Conservation (phyloP, 495 filamentous ascomycete species). For the Copromyces sp. region DNA sequence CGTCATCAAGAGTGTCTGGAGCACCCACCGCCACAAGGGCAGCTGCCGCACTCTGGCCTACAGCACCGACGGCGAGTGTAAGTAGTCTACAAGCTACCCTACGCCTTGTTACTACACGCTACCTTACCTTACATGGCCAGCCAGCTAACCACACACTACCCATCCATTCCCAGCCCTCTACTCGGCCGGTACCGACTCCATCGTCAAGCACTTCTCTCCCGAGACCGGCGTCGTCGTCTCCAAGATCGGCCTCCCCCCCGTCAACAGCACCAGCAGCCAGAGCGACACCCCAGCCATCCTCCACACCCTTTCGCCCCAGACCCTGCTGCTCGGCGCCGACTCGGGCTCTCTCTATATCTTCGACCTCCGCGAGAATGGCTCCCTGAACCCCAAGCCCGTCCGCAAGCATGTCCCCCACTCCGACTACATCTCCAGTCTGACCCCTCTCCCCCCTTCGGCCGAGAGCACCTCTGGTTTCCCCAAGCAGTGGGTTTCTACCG, state of each 20-base stretch:
- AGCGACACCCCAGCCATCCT: conserved; percentile 66
- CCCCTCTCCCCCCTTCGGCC: conserved; percentile 65
- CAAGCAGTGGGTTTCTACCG: conserved; percentile 89
- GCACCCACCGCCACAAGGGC: conserved; percentile 81
- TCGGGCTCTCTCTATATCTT: conserved; percentile 81
- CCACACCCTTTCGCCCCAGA: conserved; percentile 73
- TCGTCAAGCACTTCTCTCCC: conserved; percentile 77
- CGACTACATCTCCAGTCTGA: conserved; percentile 87
- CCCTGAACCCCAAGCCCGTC: conserved; percentile 50
- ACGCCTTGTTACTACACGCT: neutral
- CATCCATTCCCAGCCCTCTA: conserved; percentile 47
- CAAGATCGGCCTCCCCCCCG: conserved; percentile 56
- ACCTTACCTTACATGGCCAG: too few species aligned
- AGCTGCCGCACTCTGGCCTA: conserved; percentile 77
- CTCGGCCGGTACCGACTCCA: conserved; percentile 79
- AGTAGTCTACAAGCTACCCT: conserved; percentile 3
- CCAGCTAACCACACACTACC: conserved; percentile 8
- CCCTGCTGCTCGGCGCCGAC: conserved; percentile 82
- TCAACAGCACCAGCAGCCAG: conserved; percentile 21
- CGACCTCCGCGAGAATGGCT: conserved; percentile 66
- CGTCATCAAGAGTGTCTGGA: conserved; percentile 75
- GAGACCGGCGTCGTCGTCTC: conserved; percentile 71
- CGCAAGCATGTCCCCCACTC: conserved; percentile 78
- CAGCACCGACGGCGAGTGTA: conserved; percentile 58
- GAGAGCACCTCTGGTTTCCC: conserved; percentile 73